Percentiles rank a stretch among this genome's conserved stretches.
Evolutionary conservation across 2,329 filamentous ascomycete species (phyloP).

Genomic region (Dothideomycetes sp.): DNA sequence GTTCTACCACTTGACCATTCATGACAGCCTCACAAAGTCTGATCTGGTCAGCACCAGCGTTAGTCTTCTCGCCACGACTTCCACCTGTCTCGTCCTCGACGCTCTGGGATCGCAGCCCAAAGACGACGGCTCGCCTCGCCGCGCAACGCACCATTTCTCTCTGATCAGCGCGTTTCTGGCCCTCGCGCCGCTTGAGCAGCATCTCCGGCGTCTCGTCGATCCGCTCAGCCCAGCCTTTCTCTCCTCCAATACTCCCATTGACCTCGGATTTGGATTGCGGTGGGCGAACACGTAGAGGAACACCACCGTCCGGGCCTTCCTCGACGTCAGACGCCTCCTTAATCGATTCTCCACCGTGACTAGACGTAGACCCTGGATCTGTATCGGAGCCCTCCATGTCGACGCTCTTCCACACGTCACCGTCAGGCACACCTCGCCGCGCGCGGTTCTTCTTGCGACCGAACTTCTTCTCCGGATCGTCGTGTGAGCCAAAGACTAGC

Average conservation of each 20-base stretch:
- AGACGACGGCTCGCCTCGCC: constrained; percentile 49
- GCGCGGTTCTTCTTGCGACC: constrained; percentile 36
- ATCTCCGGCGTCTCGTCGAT: constrained; percentile 41
- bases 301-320: constrained; percentile 9
- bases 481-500: constrained; percentile 35
- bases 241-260: constrained; percentile 45
- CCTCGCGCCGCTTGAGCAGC: constrained; percentile 36
- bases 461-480: constrained; percentile 34
- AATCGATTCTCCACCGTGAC: not conserved
- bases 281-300: constrained; percentile 19
- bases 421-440: constrained; percentile 27
- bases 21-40: constrained; percentile 48
- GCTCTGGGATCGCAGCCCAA: constrained; percentile 32
- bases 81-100: constrained; percentile 9
- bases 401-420: constrained; percentile 30
- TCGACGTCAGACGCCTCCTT: constrained; percentile 7
- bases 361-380: constrained; percentile 1
- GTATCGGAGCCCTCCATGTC: constrained; percentile 26
- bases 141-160: constrained; percentile 52
- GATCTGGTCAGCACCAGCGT: constrained; percentile 13
- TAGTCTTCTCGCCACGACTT: constrained; percentile 12
- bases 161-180: constrained; percentile 36
- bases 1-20: constrained; percentile 47
- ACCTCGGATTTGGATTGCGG: constrained; percentile 37
- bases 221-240: constrained; percentile 44